Percentiles rank a stretch among this genome's conserved stretches.
Conservation (phyloP, 1,284 basidiomycete genomes). For the Heterobasidion occidentale region DNA sequence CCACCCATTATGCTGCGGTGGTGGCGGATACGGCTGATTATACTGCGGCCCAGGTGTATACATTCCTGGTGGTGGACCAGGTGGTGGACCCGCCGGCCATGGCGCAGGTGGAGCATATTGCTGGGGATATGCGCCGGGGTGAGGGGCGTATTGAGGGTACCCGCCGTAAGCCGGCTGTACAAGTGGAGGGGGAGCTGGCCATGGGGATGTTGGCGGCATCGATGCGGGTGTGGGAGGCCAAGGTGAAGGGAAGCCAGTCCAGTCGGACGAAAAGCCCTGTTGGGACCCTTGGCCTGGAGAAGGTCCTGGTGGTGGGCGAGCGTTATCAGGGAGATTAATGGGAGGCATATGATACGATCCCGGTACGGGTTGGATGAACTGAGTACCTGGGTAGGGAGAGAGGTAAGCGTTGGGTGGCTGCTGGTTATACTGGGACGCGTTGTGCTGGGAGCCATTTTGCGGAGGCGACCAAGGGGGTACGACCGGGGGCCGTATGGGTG, state of each 20-base stretch:
- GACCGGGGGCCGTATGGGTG: constrained; percentile 5
- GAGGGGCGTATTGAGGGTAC: neutral
- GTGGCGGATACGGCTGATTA: neutral
- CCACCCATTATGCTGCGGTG: constrained; percentile 1
- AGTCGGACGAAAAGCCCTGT: constrained; percentile 12
- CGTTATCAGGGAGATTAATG: constrained; percentile 10
- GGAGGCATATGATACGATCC: constrained; percentile 25
- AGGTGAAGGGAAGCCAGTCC: constrained; percentile 10
- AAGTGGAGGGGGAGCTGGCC: constrained; percentile 2
- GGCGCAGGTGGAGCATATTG: neutral
- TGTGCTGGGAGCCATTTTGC: constrained; percentile 2
- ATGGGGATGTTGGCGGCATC: constrained; percentile 5
- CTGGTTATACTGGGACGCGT: constrained; percentile 2
- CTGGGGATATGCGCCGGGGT: neutral
- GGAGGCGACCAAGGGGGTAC: constrained; percentile 9
- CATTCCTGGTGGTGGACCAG: constrained; percentile 8
- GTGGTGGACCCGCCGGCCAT: neutral
- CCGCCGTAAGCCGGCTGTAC: neutral
- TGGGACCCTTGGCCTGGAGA: constrained; percentile 1
- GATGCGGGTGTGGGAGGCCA: constrained; percentile 5
- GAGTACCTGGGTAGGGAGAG: constrained; percentile 8
- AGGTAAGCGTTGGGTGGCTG: constrained; percentile 5
- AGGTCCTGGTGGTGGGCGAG: neutral
- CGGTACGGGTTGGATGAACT: constrained; percentile 12
- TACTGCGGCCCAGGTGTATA: neutral